Evolutionary conservation across 2,329 filamentous ascomycete genomes (phyloP), one percentile per base, ranked within the genome.

Genomic region (Fusarium sp.): DNA sequence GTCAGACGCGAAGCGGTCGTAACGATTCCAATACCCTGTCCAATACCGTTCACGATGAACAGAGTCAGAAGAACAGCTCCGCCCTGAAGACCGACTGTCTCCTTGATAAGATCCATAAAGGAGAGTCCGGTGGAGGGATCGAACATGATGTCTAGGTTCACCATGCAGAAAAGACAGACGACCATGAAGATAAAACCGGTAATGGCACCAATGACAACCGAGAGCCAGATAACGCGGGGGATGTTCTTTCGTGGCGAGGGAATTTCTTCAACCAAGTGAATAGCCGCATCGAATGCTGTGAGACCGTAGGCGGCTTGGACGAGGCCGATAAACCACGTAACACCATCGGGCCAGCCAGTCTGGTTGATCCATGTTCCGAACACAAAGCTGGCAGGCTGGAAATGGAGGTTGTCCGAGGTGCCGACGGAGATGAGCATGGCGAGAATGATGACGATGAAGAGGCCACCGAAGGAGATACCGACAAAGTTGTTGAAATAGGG

Each of bases 181-280:
- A 86, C 74, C 82, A 86, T 84, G 74, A 86, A 86, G 43, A 86
- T 75, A 57, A 85, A 80, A 20, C 84, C 84, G 0, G 83, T 83
- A 24, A 82, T 47, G n/a, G 84, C 83, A 33, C 84, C 82, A n/a
- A 80, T 80, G 1, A 82, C 63, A 2, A 88, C 83, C 0, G 85
- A 83, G 20, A 87, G 79, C 78, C 82, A 87, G 65, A 88, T 86
- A 5, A 84, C 81, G 18, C 78, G 79, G 0, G 86, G 86, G 0
- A 82, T 83, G 57, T 86, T 86, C 35, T 77, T 82, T 29, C 84
- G 77, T 3, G 86, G 85, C 6, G 80, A 76, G 2, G 86, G 85
- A 3, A 88, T 85, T 69, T 88, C 86, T 66, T 88, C 86, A 4
- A 86, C 83, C 79, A 88, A 83, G 72, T 89, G 86, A 37, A 88